These are phyloP conservation scores for Exophiala bonariae DNA, from an alignment of 2,329 filamentous ascomycete species.

Conservation along the genomic window DNA sequence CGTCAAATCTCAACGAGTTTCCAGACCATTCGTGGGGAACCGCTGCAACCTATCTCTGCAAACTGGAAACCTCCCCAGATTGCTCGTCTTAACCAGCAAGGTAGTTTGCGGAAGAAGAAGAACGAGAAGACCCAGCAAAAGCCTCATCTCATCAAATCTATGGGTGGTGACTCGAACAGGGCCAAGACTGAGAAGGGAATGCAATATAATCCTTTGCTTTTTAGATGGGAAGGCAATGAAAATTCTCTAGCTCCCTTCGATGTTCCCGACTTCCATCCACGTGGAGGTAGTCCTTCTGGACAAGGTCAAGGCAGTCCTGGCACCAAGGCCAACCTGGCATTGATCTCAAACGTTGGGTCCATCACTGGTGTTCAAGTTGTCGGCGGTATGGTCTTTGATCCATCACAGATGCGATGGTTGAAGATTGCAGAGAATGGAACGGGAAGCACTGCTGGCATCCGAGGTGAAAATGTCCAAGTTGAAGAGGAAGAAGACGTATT, in stretches of 20 bases:
- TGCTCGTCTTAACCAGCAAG: slow-evolving; percentile 14
- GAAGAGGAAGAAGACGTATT: slow-evolving; percentile 93
- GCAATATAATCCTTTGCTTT: slow-evolving; percentile 87
- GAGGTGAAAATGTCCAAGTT: slow-evolving; percentile 55
- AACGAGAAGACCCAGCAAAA: slow-evolving; percentile 55
- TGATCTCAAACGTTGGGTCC: slow-evolving; percentile 87
- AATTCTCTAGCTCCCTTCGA: slow-evolving; percentile 81
- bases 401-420: slow-evolving; percentile 95
- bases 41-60: slow-evolving; percentile 53
- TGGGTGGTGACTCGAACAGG: slow-evolving; percentile 70
- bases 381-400: slow-evolving; percentile 98
- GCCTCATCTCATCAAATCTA: slow-evolving; percentile 85
- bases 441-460: slow-evolving; percentile 18
- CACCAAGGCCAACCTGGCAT: slow-evolving; percentile 48
- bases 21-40: slow-evolving; percentile 42
- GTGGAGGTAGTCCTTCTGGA: slow-evolving; percentile 20
- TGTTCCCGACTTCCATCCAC: slow-evolving; percentile 42
- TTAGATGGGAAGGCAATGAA: slow-evolving; percentile 95
- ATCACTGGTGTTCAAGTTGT: slow-evolving; percentile 83
- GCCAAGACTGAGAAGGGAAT: slow-evolving; percentile 93
- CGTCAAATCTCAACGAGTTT: slow-evolving; percentile 50
- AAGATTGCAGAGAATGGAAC: slow-evolving; percentile 58
- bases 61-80: slow-evolving; percentile 57
- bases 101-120: slow-evolving; percentile 50
- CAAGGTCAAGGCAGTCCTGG: slow-evolving; percentile 22